These are phyloP conservation scores for Eragrostis nindensis DNA, from an alignment of 176 grass and related monocot genomes.

Conservation along the genomic window DNA sequence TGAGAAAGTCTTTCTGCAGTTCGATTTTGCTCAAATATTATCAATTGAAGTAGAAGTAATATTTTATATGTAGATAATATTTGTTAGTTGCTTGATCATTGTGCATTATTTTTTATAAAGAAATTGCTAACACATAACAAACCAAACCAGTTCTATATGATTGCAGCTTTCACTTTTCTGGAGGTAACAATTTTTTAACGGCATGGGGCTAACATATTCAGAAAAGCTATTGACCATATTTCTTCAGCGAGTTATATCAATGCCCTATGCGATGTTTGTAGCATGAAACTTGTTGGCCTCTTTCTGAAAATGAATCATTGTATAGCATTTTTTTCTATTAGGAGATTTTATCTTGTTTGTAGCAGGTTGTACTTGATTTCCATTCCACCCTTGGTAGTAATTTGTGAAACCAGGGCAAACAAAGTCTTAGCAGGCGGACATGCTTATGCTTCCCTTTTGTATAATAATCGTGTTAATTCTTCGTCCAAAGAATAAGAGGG, in stretches of 20 bases:
- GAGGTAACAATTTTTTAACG: too few relatives aligned
- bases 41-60: background rate
- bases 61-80: background rate
- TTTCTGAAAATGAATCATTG: background rate
- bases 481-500: background rate
- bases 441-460: background rate
- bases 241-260: background rate
- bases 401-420: background rate
- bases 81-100: background rate
- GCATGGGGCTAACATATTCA: too few relatives aligned
- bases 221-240: background rate
- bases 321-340: background rate
- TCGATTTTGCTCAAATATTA: background rate
- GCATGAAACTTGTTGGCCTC: background rate
- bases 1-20: background rate
- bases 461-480: background rate
- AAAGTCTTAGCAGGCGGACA: background rate
- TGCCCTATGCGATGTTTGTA: background rate
- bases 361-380: background rate
- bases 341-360: too few relatives aligned
- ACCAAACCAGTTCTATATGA: too few relatives aligned
- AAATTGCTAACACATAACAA: too few relatives aligned
- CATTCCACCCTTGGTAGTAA: background rate
- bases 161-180: too few relatives aligned
- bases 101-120: too few relatives aligned